phyloP scores from a whole-genome alignment of 208 protist species.

The Trypanosoma vivax region DNA sequence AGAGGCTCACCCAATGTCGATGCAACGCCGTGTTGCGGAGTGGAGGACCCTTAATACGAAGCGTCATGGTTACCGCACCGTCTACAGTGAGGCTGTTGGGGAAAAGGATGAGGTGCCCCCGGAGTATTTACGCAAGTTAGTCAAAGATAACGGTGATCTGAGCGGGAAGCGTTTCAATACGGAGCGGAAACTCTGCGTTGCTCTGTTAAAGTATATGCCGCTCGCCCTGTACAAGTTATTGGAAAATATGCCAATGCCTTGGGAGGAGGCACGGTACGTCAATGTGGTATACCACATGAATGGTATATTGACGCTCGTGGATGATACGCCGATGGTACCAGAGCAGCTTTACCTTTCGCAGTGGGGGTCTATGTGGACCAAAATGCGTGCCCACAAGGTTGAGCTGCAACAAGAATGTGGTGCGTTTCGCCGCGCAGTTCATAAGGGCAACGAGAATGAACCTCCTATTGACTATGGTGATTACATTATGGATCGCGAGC shows the following conservation, averaged over 20 bases:
- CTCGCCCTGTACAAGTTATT: conserved; percentile 99
- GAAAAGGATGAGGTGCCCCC: conserved; percentile 91
- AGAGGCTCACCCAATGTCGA: no score
- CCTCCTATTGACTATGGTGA: conserved; percentile 99
- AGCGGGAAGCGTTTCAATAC: conserved; percentile 96
- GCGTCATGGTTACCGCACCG: conserved; percentile 64
- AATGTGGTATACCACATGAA: conserved; percentile 99
- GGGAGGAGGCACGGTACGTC: conserved; percentile 95
- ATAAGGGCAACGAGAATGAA: conserved; percentile 99
- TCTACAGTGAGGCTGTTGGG: conserved; percentile 54
- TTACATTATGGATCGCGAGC: conserved; percentile 97
- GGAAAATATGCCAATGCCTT: conserved; percentile 99
- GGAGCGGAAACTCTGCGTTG: conserved; percentile 99
- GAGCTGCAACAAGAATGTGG: conserved; percentile 71
- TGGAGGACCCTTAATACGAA: conserved; percentile 70
- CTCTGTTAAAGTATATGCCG: conserved; percentile 99
- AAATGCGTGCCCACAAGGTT: conserved; percentile 99
- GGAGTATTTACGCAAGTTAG: conserved; percentile 98
- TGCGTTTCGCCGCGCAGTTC: conserved; percentile 93
- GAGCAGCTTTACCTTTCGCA: conserved; percentile 99
- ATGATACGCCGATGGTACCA: conserved; percentile 99
- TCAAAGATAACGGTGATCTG: conserved; percentile 99
- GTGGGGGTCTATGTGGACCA: conserved; percentile 99
- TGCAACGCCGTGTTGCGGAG: no score
- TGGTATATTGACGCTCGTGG: conserved; percentile 99